phyloP scores from a whole-genome alignment of 805 yeast species.

The Monosporozyma unispora region DNA sequence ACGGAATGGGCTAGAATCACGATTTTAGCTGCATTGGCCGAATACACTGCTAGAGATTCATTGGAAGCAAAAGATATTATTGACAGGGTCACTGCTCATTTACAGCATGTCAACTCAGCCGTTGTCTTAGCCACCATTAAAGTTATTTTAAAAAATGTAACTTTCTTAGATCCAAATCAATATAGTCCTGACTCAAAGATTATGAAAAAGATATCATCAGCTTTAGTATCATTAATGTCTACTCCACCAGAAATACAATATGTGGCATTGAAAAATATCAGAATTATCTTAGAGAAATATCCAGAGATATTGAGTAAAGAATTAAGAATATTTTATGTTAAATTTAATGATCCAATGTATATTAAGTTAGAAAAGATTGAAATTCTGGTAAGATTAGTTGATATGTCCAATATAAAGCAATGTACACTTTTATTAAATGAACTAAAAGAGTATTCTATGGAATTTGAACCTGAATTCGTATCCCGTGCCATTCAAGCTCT shows the following conservation, averaged over 20 bases:
- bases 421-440: slow-evolving; percentile 55
- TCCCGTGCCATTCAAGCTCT: slow-evolving; percentile 54
- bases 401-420: slow-evolving; percentile 39
- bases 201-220: slow-evolving; percentile 69
- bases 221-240: slow-evolving; percentile 77
- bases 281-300: slow-evolving; percentile 80
- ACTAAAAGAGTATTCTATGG: slow-evolving; percentile 73
- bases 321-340: slow-evolving; percentile 81
- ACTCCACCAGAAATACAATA: slow-evolving; percentile 92
- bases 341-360: slow-evolving; percentile 75
- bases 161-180: slow-evolving; percentile 31
- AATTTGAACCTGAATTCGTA: slow-evolving; percentile 74
- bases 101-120: slow-evolving; percentile 94
- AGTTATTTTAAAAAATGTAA: slow-evolving; percentile 63
- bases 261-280: slow-evolving; percentile 83
- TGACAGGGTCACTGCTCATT: slow-evolving; percentile 86
- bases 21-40: slow-evolving; percentile 71
- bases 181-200: slow-evolving; percentile 24
- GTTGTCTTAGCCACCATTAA: slow-evolving; percentile 83
- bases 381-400: slow-evolving; percentile 60
- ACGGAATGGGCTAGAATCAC: slow-evolving; percentile 99
- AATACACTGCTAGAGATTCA: slow-evolving; percentile 46
- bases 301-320: slow-evolving; percentile 73
- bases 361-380: slow-evolving; percentile 71
- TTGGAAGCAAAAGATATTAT: slow-evolving; percentile 76